Evolutionary conservation across 2,329 filamentous ascomycete species (phyloP), one percentile per base, ranked within the genome.

Genomic region (Alternaria triticimaculans): DNA sequence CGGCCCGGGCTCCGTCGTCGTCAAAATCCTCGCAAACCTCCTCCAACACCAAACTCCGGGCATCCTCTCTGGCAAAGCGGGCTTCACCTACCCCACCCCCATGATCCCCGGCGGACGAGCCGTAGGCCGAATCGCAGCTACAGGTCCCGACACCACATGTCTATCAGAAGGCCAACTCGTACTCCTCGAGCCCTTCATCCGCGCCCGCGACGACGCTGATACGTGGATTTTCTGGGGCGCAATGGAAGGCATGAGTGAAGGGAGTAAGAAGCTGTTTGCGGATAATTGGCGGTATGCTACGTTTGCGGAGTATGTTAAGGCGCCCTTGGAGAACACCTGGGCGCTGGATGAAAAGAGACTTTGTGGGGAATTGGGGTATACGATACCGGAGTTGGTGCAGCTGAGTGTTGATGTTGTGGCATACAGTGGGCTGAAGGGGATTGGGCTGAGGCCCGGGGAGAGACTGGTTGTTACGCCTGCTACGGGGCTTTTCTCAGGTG

Each of bases 131-230:
- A 60, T 82, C 41, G 73, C 56, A 0, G 74, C 75, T 3, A 67
- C 77, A 9, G 80, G 80, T 3, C 54, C 54, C 4, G 54, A 56
- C 41, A 56, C 54, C 1, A 56, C 54, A 7, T 48, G n/a, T n/a
- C 66, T 83, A 11, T 62, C 67, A 11, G 56, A 66, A 3, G 80
- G 80, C 1, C 69, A 82, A 46, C 72, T 83, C 2, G 80, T 83
- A 14, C 72, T 72, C 20, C 59, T 78, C 28, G 80, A 82, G 53
- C 68, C 65, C 15, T 68, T 70, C 2, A 69, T 83, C n/a, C 76
- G 76, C 8, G 75, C 70, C 0, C 78, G 81, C 6, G 81, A 83
- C 54, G 66, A 81, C 44, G 67, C 75, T 1, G 54, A 67, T 11
- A 66, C 68, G 5, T 23, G 66, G 8, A 73, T 77, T 43, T 62